Percentiles rank a stretch among this genome's conserved stretches.
Evolutionary conservation across 2,329 filamentous ascomycete genomes (phyloP).

Genomic region (Colletotrichum tropicicola): DNA sequence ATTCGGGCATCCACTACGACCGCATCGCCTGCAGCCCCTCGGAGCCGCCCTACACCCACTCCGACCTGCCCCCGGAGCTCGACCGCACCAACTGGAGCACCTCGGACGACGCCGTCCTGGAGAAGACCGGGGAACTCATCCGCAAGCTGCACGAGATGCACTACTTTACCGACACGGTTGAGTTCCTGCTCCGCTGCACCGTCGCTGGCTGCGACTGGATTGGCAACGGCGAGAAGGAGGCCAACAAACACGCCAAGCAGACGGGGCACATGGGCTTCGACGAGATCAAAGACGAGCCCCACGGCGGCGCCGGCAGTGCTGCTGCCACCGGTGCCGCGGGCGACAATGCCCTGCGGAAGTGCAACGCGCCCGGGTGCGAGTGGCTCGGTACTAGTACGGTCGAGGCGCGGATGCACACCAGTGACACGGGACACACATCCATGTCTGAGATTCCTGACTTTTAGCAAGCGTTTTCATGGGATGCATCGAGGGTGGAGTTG

Average conservation of each 20-base stretch:
- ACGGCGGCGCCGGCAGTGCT: background rate
- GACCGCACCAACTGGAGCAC: constrained; percentile 72
- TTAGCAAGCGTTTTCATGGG: constrained; percentile 22
- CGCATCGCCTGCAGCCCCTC: constrained; percentile 80
- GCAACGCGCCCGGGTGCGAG: constrained; percentile 70
- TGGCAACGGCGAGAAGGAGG: constrained; percentile 72
- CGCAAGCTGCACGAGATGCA: constrained; percentile 72
- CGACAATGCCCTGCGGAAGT: constrained; percentile 75
- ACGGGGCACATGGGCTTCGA: constrained; percentile 69
- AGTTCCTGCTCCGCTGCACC: constrained; percentile 82
- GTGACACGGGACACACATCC: constrained; percentile 65
- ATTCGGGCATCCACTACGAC: constrained; percentile 95
- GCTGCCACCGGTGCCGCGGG: background rate
- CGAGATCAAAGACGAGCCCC: constrained; percentile 74
- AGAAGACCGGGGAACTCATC: constrained; percentile 72
- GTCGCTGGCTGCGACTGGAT: constrained; percentile 69
- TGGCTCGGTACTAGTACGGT: constrained; percentile 73
- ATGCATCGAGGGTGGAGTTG: background rate
- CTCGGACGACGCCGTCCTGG: constrained; percentile 73
- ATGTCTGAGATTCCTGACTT: constrained; percentile 49
- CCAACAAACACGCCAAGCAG: constrained; percentile 67
- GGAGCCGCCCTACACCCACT: constrained; percentile 62
- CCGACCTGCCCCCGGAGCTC: constrained; percentile 73
- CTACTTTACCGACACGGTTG: constrained; percentile 90
- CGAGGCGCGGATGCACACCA: constrained; percentile 65